Evolutionary conservation across 306 rosid species (phyloP).

Genomic region (Cucumis melo): DNA sequence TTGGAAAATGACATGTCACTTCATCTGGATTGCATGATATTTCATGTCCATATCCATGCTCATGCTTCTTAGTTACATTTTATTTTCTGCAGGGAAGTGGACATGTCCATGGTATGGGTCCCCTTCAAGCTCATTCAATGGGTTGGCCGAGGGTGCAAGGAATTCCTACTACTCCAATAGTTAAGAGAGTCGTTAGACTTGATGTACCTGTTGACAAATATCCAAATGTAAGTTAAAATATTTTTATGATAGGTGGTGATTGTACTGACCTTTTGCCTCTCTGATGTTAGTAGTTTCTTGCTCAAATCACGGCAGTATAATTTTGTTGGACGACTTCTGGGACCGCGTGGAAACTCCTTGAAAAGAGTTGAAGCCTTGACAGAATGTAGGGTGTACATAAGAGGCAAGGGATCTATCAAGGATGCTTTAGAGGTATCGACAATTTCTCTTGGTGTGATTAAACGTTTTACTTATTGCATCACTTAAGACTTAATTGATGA

Average conservation of each 20-base stretch:
- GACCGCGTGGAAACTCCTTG: constrained; percentile 88
- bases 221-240: constrained; percentile 51
- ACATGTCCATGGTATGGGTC: constrained; percentile 41
- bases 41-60: background rate
- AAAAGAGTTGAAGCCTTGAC: constrained; percentile 93
- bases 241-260: background rate
- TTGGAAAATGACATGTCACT: background rate
- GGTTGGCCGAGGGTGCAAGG: constrained; percentile 76
- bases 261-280: constrained; percentile 9
- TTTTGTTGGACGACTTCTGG: constrained; percentile 90
- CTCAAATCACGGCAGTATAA: constrained; percentile 57
- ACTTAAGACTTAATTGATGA: background rate
- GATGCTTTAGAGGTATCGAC: constrained; percentile 65
- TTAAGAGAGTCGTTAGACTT: constrained; percentile 71
- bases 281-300: constrained; percentile 12
- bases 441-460: background rate
- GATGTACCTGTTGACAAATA: constrained; percentile 85
- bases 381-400: constrained; percentile 78
- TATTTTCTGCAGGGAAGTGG: constrained; percentile 46
- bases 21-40: background rate
- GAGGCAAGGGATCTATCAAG: constrained; percentile 88
- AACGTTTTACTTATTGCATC: background rate
- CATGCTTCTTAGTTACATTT: background rate
- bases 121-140: constrained; percentile 44
- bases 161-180: constrained; percentile 51